These are phyloP conservation scores for Drechslerella dactyloides DNA, from an alignment of 2,329 filamentous ascomycete species.

Conservation along the genomic window DNA sequence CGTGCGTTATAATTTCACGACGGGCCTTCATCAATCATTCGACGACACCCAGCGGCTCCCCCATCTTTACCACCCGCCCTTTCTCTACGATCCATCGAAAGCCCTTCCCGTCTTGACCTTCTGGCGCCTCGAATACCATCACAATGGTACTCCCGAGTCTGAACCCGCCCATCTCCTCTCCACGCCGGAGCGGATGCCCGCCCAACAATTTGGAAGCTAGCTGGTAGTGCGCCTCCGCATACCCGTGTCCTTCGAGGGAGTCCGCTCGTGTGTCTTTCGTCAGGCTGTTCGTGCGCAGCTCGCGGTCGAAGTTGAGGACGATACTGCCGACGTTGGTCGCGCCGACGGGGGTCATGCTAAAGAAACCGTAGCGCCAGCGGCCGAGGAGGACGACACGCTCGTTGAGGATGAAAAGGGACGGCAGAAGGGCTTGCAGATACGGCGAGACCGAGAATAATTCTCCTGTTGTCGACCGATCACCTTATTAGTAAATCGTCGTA, in stretches of 20 bases:
- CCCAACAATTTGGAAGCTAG: constrained; percentile 76
- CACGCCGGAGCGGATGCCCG: constrained; percentile 81
- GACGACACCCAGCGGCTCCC: constrained; percentile 80
- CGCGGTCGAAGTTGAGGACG: constrained; percentile 93
- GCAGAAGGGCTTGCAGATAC: constrained; percentile 89
- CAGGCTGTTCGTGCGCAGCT: constrained; percentile 89
- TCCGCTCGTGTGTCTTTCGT: constrained; percentile 92
- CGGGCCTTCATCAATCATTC: constrained; percentile 62
- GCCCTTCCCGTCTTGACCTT: constrained; percentile 68
- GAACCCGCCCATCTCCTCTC: constrained; percentile 98
- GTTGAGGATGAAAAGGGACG: constrained; percentile 94
- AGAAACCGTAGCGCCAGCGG: constrained; percentile 96
- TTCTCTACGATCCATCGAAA: constrained; percentile 88
- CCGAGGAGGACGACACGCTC: constrained; percentile 93
- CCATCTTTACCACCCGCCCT: constrained; percentile 87
- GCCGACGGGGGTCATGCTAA: constrained; percentile 92
- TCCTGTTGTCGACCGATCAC: constrained; percentile 56
- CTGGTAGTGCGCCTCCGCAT: constrained; percentile 87
- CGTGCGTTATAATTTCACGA: no score
- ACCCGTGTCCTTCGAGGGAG: constrained; percentile 83
- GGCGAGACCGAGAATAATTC: constrained; percentile 95
- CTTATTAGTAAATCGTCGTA: neutral
- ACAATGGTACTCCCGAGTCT: constrained; percentile 94
- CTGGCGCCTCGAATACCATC: constrained; percentile 91
- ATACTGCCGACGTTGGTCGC: constrained; percentile 98